Evolutionary conservation across 257 asterid genomes (phyloP), one percentile per base, ranked within the genome.

Genomic region (Paulownia fortunei): DNA sequence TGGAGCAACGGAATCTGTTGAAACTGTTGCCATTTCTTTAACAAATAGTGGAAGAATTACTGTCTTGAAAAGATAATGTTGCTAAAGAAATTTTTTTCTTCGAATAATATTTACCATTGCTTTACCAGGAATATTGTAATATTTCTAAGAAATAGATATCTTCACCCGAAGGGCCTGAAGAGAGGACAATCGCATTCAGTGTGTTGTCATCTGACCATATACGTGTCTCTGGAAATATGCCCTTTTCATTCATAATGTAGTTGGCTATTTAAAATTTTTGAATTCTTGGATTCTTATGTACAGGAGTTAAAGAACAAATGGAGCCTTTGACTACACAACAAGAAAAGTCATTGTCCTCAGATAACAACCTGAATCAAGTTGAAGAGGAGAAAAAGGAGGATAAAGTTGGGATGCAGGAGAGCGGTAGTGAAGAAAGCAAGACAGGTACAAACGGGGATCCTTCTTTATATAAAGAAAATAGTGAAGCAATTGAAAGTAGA

Each of bases 221-320:
- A 39, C 62, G 56, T 55, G 37, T 64, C 76, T 54, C 69, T 72
- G 63, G 69, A 72, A 18, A 34, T 26, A n/a, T 68, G 49, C 37
- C 74, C 47, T 52, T 72, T 65, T 23, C 21, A 36, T 65, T 55
- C n/a, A 32, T 63, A 42, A 42, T 13, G 58, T 42, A 58, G 41
- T 51, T 73, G 36, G 62, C 24, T 19, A 55, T 73, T 73, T 44
- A 68, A 67, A 16, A 11, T 7, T 68, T 32, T 44, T 84, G 66
- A 76, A 39, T 79, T 75, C 67, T 58, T 69, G 75, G 47, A 60
- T 62, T 81, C 54, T 69, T 62, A 32, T 78, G 4, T 75, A 42
- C 91, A 90, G 99, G 87, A 83, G 75, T 74, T 58, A 85, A 87
- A 80, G 86, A 78, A 72, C 86, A 86, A 78, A 88, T 89, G 94